Evolutionary conservation across 2,329 filamentous ascomycete species (phyloP).

Genomic region (Aspergillus candidus): DNA sequence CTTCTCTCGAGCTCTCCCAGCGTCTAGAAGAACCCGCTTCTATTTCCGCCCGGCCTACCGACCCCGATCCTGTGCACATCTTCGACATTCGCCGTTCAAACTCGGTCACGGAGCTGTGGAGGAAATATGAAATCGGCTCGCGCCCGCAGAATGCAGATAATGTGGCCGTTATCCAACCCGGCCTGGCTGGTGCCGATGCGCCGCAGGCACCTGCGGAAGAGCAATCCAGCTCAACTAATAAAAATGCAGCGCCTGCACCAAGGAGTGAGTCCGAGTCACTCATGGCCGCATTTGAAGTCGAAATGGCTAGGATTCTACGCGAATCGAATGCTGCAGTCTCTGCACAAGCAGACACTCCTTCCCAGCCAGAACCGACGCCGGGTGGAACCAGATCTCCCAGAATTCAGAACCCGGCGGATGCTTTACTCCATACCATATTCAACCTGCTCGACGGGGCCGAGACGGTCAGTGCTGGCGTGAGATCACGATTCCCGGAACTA

Average conservation of each 20-base stretch:
- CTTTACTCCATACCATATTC: conserved; percentile 30
- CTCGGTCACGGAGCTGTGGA: conserved; percentile 36
- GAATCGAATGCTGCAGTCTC: conserved; percentile 10
- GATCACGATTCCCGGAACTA: conserved; percentile 31
- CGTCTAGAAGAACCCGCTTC: conserved; percentile 40
- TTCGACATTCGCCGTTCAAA: conserved; percentile 42
- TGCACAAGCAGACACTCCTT: conserved; percentile 10
- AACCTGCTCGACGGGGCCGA: conserved; percentile 30
- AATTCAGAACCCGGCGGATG: conserved; percentile 21
- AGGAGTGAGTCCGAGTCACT: conserved; percentile 25
- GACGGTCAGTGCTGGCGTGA: conserved; percentile 32
- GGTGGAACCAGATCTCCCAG: conserved; percentile 8
- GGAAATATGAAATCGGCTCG: conserved; percentile 21
- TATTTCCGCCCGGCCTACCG: conserved; percentile 7
- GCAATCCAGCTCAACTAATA: conserved; percentile 6
- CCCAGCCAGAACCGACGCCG: conserved; percentile 8
- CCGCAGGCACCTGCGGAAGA: conserved; percentile 5
- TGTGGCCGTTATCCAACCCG: not conserved
- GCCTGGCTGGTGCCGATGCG: not conserved
- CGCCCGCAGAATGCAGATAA: conserved; percentile 2
- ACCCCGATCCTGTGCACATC: conserved; percentile 34
- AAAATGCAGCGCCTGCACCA: conserved; percentile 9
- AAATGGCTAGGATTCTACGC: conserved; percentile 31
- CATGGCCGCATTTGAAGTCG: conserved; percentile 35
- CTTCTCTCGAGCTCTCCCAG: conserved; percentile 42